Conservation (phyloP, 768 basidiomycete genomes). For the Pisolithus orientalis region DNA sequence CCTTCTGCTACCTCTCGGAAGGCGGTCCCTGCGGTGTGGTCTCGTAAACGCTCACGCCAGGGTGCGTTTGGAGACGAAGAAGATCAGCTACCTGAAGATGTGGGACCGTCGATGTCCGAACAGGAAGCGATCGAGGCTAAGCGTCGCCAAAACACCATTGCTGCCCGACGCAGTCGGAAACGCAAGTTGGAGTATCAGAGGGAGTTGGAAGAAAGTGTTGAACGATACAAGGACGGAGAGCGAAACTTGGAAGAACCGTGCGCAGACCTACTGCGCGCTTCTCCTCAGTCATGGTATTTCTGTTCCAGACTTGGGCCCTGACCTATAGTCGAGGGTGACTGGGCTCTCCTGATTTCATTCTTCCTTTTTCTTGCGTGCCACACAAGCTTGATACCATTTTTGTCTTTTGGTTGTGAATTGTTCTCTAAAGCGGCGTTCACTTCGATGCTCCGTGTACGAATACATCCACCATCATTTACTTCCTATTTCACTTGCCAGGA, state of each 20-base stretch:
- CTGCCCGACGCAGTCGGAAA: constrained; percentile 73
- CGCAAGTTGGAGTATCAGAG: constrained; percentile 67
- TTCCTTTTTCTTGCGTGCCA: constrained; percentile 7
- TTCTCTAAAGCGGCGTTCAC: constrained; percentile 12
- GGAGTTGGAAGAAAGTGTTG: constrained; percentile 53
- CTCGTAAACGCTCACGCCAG: constrained; percentile 51
- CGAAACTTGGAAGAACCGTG: constrained; percentile 58
- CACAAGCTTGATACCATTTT: background rate
- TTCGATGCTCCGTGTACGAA: constrained; percentile 40
- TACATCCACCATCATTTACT: constrained; percentile 20
- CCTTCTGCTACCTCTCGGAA: constrained; percentile 77
- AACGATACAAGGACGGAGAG: constrained; percentile 48
- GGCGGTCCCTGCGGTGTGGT: constrained; percentile 67
- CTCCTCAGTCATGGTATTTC: constrained; percentile 53
- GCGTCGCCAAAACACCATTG: constrained; percentile 79
- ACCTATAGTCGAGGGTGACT: constrained; percentile 15
- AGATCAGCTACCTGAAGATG: constrained; percentile 43
- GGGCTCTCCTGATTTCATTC: constrained; percentile 3
- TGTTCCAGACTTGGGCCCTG: constrained; percentile 41
- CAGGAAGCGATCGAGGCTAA: constrained; percentile 71
- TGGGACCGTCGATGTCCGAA: constrained; percentile 42
- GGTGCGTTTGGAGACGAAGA: constrained; percentile 43
- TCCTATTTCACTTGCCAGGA: constrained; percentile 43
- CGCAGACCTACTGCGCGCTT: constrained; percentile 41
- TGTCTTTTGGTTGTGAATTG: constrained; percentile 9